Conservation (phyloP, 768 basidiomycete genomes). For the Lactarius deliciosus region DNA sequence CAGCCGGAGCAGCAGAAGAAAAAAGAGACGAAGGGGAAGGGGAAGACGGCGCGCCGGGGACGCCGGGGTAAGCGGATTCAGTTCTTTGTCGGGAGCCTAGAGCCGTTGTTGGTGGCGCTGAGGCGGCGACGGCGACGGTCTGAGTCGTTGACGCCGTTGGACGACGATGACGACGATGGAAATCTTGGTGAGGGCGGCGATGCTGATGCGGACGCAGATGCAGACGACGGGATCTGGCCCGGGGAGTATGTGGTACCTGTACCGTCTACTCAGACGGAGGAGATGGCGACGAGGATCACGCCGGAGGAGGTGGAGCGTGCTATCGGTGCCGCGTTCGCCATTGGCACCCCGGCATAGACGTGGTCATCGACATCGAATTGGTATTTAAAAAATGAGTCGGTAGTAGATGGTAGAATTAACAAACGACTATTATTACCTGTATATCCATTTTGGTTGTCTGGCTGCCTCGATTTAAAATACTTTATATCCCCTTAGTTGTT, state of each 20-base stretch:
- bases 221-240: conserved; percentile 11
- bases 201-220: not conserved
- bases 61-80: conserved; percentile 1
- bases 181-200: not conserved
- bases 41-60: not conserved
- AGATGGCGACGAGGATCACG: conserved; percentile 3
- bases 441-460: not conserved
- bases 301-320: conserved; percentile 23
- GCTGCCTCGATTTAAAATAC: not conserved
- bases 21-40: not conserved
- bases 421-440: not conserved
- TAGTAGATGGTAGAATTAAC: not conserved
- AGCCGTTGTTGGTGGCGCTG: not conserved
- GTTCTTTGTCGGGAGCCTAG: conserved; percentile 5
- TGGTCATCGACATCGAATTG: too few relatives aligned
- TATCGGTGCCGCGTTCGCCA: conserved; percentile 21
- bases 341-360: not conserved
- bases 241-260: conserved; percentile 1
- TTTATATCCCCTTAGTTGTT: too few relatives aligned
- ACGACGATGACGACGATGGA: not conserved
- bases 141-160: not conserved
- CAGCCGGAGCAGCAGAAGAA: not conserved
- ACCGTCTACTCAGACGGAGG: not conserved
- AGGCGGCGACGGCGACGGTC: not conserved
- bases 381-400: not conserved